These are phyloP conservation scores for Clarireedia homoeocarpa DNA, from an alignment of 2,329 filamentous ascomycete species.

Conservation along the genomic window DNA sequence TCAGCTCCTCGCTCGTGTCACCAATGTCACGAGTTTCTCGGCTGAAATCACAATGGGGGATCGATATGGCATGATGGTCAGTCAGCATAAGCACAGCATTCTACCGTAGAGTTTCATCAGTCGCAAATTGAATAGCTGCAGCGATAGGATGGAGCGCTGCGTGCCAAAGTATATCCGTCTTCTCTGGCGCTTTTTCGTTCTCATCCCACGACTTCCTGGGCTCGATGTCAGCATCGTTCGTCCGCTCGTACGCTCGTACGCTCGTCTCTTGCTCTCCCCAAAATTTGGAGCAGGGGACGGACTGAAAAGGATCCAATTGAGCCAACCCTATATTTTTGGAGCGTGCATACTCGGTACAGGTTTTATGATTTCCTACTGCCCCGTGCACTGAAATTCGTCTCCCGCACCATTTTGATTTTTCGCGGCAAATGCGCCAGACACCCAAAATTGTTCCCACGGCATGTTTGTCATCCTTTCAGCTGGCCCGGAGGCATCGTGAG, in stretches of 20 bases:
- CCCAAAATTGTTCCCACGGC: neutral
- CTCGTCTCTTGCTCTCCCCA: neutral
- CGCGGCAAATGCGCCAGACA: neutral
- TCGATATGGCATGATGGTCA: neutral
- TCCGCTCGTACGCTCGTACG: too few relatives aligned
- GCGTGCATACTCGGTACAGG: too few relatives aligned
- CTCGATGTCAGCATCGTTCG: neutral
- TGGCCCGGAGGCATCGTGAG: too few relatives aligned
- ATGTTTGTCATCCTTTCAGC: neutral
- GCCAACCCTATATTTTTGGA: neutral
- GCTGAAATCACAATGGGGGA: neutral
- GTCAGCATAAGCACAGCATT: slow-evolving; percentile 1
- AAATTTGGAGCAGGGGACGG: neutral
- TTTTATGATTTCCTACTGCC: neutral
- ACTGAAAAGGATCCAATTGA: neutral
- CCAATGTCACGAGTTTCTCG: slow-evolving; percentile 5
- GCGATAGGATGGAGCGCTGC: neutral
- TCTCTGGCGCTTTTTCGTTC: neutral
- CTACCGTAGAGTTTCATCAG: too few relatives aligned
- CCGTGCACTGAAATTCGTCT: neutral
- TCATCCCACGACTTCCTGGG: neutral
- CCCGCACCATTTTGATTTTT: neutral
- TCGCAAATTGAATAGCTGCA: too few relatives aligned
- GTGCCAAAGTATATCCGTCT: neutral
- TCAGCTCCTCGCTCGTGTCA: slow-evolving; percentile 8